Percentiles rank a stretch among this genome's conserved stretches.
These are phyloP conservation scores for Sugiyamaella pinicola DNA, from an alignment of 1,139 yeast species.

Conservation along the genomic window DNA sequence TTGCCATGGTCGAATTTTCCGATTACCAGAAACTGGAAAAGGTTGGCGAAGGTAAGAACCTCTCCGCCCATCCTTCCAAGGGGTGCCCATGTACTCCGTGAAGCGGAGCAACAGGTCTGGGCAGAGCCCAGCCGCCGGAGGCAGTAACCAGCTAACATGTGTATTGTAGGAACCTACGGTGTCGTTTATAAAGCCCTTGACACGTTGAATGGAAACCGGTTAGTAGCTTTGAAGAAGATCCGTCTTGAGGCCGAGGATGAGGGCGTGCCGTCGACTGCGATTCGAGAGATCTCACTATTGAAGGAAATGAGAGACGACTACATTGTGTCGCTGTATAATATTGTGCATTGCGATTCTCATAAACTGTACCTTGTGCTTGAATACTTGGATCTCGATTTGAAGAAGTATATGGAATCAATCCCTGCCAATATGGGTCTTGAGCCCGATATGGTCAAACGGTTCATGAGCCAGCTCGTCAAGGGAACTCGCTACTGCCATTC, in stretches of 20 bases:
- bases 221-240: constrained; percentile 93
- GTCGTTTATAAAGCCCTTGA: constrained; percentile 97
- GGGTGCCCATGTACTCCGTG: no score
- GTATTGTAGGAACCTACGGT: constrained; percentile 76
- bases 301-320: constrained; percentile 93
- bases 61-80: no score
- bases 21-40: constrained; percentile 94
- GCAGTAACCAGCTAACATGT: background rate
- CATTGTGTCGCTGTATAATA: constrained; percentile 87
- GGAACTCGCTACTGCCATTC: constrained; percentile 96
- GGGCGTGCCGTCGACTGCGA: constrained; percentile 98
- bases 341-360: constrained; percentile 95
- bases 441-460: constrained; percentile 84
- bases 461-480: constrained; percentile 87
- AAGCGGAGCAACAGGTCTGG: no score
- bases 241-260: constrained; percentile 96
- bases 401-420: constrained; percentile 94
- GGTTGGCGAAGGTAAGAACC: constrained; percentile 80
- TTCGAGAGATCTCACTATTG: constrained; percentile 88
- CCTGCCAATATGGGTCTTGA: constrained; percentile 93
- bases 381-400: constrained; percentile 88
- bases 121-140: no score
- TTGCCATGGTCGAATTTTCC: constrained; percentile 74
- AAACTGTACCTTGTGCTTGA: constrained; percentile 93
- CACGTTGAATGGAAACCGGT: constrained; percentile 81